These are phyloP conservation scores for Mycena crocata DNA, from an alignment of 768 basidiomycete genomes.

Conservation along the genomic window DNA sequence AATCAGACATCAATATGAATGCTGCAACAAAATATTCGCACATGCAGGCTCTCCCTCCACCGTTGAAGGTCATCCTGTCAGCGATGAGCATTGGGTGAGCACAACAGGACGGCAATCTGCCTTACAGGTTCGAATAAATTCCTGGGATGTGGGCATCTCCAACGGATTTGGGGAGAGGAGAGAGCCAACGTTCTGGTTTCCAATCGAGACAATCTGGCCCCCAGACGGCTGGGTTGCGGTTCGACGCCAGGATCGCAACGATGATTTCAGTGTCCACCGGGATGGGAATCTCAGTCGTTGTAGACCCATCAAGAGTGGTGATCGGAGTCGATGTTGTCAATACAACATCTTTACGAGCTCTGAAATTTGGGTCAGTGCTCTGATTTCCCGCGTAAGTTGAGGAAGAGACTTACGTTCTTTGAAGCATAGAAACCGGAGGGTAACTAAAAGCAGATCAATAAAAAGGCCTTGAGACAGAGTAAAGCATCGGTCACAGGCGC, in stretches of 20 bases:
- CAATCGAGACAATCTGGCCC: slow-evolving; percentile 55
- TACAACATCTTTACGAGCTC: slow-evolving; percentile 42
- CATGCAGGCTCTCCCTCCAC: slow-evolving; percentile 49
- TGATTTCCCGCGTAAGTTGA: background rate
- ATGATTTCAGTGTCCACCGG: slow-evolving; percentile 46
- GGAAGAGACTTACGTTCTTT: slow-evolving; percentile 37
- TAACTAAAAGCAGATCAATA: slow-evolving; percentile 24
- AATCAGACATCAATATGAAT: background rate
- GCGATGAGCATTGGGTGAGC: background rate
- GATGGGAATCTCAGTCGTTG: slow-evolving; percentile 42
- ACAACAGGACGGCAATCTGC: background rate
- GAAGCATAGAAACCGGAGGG: slow-evolving; percentile 35
- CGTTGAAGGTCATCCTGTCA: slow-evolving; percentile 50
- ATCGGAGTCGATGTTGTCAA: slow-evolving; percentile 47
- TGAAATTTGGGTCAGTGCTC: slow-evolving; percentile 6
- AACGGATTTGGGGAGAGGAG: slow-evolving; percentile 42
- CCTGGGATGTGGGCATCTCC: slow-evolving; percentile 38
- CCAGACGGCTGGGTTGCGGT: slow-evolving; percentile 52
- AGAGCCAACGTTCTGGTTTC: slow-evolving; percentile 55
- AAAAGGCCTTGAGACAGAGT: background rate
- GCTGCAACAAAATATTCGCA: slow-evolving; percentile 26
- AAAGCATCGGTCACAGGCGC: slow-evolving; percentile 39
- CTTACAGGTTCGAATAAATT: slow-evolving; percentile 41
- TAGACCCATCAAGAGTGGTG: slow-evolving; percentile 37
- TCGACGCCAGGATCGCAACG: slow-evolving; percentile 48